Evolutionary conservation across 2,329 filamentous ascomycete genomes (phyloP), one percentile per base, ranked within the genome.

Genomic region (Aureobasidium sp.): DNA sequence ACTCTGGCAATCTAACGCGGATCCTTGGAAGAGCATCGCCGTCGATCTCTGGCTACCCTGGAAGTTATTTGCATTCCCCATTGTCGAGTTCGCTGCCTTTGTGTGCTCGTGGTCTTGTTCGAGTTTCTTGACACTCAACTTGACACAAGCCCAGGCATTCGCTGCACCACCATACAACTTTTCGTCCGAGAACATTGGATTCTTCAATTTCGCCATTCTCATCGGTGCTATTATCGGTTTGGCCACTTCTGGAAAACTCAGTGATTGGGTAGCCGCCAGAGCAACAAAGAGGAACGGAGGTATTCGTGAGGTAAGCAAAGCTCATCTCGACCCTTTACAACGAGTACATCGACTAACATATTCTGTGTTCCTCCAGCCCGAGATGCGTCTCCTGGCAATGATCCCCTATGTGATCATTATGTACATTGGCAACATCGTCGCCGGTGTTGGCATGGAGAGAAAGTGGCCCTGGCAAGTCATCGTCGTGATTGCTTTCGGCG

Each of bases 51-150:
- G 79, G 78, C 77, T 83, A 7, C 85, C 85, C 0, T 85, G 82
- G 79, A 84, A 85, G 66, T 74, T 87, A 1, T 81, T 85, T 67
- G 66, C 77, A 0, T 87, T 83, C 70, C 85, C 85, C 0, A 86
- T 87, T 62, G 80, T 87, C 45, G 79, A 86, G 64, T 83, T 85
- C 62, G 77, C 84, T 1, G 78, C 82, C 16, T 86, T 87, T 66
- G 79, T 85, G 29, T 82, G 85, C 7, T 82, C 80, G 29, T 87
- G 82, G 82, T 78, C 77, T 9, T 82, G 82, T 59, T 81, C 77
- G 45, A 78, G 74, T 27, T 85, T 85, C 71, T 73, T 87, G 50
- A 81, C 79, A 3, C 67, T 86, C 67, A 87, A 87, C 70, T 74
- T 87, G n/a, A 85, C 82, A 0, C 81, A 74, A 63, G 77, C 76